These are phyloP conservation scores for Sarocladium kiliense DNA, from an alignment of 2,329 filamentous ascomycete genomes.

Conservation along the genomic window DNA sequence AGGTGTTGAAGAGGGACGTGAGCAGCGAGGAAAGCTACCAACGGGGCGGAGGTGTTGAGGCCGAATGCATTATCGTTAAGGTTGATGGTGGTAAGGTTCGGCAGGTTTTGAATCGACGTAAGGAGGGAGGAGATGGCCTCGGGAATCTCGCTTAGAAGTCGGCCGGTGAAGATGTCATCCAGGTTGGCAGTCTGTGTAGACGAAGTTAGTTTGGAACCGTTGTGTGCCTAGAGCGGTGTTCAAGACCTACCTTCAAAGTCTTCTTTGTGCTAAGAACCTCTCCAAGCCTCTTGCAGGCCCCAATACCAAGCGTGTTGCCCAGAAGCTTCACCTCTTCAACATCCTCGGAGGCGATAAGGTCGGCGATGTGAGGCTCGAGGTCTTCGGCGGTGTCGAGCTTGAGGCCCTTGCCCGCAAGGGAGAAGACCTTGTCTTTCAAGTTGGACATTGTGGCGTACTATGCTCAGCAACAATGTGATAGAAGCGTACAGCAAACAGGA, in stretches of 20 bases:
- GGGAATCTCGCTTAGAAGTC: constrained; percentile 89
- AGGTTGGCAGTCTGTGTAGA: constrained; percentile 67
- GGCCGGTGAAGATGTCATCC: constrained; percentile 95
- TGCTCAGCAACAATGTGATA: constrained; percentile 10
- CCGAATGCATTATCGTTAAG: constrained; percentile 98
- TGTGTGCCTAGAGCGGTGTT: not conserved
- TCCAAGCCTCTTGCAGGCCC: constrained; percentile 79
- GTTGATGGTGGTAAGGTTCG: constrained; percentile 85
- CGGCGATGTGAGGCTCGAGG: constrained; percentile 76
- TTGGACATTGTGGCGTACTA: not conserved
- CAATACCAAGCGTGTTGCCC: constrained; percentile 89
- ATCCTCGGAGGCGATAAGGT: constrained; percentile 64
- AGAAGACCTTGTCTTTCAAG: constrained; percentile 61
- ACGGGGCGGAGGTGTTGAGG: constrained; percentile 86
- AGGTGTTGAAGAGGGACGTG: constrained; percentile 91
- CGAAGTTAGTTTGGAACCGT: not conserved
- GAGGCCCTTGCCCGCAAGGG: constrained; percentile 83
- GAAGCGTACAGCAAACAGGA: constrained; percentile 21
- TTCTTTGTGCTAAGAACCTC: constrained; percentile 81
- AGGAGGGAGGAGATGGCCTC: constrained; percentile 81
- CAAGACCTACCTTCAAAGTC: constrained; percentile 59
- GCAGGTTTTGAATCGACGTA: constrained; percentile 78
- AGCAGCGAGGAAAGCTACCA: constrained; percentile 84
- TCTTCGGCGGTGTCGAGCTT: constrained; percentile 89
- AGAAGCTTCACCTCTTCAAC: constrained; percentile 81